These are phyloP conservation scores for Phalaenopsis hybrid DNA, from an alignment of 116 monocot genomes.

Conservation along the genomic window DNA sequence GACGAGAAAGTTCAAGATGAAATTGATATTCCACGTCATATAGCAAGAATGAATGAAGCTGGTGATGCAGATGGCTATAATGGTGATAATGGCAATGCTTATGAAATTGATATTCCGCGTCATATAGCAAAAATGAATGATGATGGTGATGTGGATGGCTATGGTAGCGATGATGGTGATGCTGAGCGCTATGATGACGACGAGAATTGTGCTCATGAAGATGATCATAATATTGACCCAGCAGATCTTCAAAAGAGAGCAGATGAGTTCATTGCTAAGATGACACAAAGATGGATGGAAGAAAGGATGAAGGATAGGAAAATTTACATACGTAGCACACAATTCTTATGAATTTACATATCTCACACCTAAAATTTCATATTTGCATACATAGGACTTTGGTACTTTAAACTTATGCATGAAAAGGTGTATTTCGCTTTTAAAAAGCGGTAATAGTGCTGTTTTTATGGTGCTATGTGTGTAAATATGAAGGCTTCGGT, in stretches of 20 bases:
- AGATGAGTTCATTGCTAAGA: conserved; percentile 14
- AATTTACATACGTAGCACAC: no score
- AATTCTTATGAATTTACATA: no score
- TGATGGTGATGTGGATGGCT: neutral
- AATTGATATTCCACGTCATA: neutral
- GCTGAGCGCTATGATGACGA: no score
- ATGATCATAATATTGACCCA: conserved; percentile 6
- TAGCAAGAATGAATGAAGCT: neutral
- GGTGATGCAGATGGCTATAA: neutral
- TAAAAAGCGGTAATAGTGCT: no score
- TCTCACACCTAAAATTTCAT: no score
- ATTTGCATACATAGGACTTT: no score
- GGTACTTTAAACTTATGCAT: no score
- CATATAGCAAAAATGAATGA: no score
- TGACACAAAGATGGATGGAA: conserved; percentile 5
- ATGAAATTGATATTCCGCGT: no score
- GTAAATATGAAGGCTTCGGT: no score
- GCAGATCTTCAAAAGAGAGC: conserved; percentile 7
- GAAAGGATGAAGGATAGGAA: neutral
- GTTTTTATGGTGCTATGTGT: no score
- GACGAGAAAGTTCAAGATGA: neutral
- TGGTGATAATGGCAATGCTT: neutral
- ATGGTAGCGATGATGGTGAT: neutral
- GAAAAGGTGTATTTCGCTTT: no score
- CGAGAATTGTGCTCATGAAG: neutral